Base-by-base conservation (phyloP, 805 yeast genomes). In the Lachancea waltii region DNA sequence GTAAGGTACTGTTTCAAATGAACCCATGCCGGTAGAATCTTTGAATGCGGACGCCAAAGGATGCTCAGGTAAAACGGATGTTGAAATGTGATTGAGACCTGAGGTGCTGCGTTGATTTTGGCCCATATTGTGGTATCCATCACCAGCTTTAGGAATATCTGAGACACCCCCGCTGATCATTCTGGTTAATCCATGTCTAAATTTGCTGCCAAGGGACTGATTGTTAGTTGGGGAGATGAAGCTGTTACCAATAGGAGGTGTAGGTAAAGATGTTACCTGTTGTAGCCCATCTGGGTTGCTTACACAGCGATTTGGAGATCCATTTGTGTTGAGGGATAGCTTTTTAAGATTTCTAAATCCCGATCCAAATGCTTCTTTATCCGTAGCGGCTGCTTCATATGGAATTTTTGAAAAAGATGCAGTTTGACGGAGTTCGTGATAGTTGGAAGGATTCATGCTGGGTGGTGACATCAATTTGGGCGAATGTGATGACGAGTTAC, bases 171-270 rank as follows among this genome's bases (percentile, higher is more conserved):
- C 43, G 29, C 57, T 52, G 10, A 56, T 50, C 20, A 56, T 54
- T 38, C 56, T 45, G 4, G 60, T 48, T 20, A 56, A 39, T 7
- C 60, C 53, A 30, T 46, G 45, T 27, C 47, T 55, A 23, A 56
- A 51, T 30, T 51, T 51, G 13, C 57, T 48, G 10, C 60, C 53
- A 14, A 56, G 42, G 2, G 62, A 56, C 1, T 51, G 49, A 17
- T 20, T 34, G 11, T 26, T 22, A 10, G 30, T 16, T 3, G 23
- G 23, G 6, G 23, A 7, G 9, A 9, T 13, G 25, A 21, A 28
- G 17, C 13, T 29, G n/a, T 21, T 13, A n/a, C 31, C 35, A 5
- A 10, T 18, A 10, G 29, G 23, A 13, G 36, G 30, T 6, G 41
- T 27, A 4, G 41, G 24, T 10, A 26, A 16, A 3, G 41, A 30